phyloP scores from a whole-genome alignment of 306 rosid species.

The Trifolium fragiferum region DNA sequence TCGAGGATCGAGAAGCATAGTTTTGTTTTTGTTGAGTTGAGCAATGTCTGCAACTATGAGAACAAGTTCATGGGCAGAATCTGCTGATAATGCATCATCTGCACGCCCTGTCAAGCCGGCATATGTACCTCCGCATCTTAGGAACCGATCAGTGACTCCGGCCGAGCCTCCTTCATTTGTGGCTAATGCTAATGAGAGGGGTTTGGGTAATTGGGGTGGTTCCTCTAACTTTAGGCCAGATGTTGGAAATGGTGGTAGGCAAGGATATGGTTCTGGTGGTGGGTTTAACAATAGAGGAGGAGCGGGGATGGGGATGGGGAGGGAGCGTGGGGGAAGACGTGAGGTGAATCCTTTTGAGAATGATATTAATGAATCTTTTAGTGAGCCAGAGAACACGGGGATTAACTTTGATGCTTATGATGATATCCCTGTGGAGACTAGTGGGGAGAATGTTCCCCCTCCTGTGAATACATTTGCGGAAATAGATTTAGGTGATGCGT shows the following conservation, averaged over 20 bases:
- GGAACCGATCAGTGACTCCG: constrained; percentile 58
- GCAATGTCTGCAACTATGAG: constrained; percentile 52
- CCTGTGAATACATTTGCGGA: constrained; percentile 78
- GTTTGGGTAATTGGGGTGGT: constrained; percentile 44
- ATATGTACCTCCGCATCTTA: constrained; percentile 84
- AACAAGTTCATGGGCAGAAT: constrained; percentile 70
- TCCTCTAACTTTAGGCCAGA: constrained; percentile 52
- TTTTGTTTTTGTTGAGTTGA: constrained; percentile 12
- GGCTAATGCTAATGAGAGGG: constrained; percentile 29
- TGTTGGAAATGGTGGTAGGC: constrained; percentile 36
- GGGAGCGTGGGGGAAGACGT: constrained; percentile 66
- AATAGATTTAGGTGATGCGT: constrained; percentile 74
- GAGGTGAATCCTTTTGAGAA: constrained; percentile 77
- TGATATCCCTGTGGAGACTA: constrained; percentile 84
- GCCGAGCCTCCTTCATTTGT: constrained; percentile 44
- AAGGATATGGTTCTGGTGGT: constrained; percentile 50
- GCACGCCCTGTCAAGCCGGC: constrained; percentile 53
- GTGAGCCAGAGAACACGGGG: constrained; percentile 63
- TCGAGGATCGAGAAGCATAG: constrained; percentile 33
- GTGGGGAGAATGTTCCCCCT: constrained; percentile 74
- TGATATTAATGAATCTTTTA: constrained; percentile 48
- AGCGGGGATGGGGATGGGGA: constrained; percentile 50
- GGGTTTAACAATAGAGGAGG: constrained; percentile 64
- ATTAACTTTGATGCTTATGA: constrained; percentile 89
- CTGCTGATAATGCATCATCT: constrained; percentile 52